Base-by-base conservation (phyloP, 2,329 filamentous ascomycete species). In the Curvularia spicifera region DNA sequence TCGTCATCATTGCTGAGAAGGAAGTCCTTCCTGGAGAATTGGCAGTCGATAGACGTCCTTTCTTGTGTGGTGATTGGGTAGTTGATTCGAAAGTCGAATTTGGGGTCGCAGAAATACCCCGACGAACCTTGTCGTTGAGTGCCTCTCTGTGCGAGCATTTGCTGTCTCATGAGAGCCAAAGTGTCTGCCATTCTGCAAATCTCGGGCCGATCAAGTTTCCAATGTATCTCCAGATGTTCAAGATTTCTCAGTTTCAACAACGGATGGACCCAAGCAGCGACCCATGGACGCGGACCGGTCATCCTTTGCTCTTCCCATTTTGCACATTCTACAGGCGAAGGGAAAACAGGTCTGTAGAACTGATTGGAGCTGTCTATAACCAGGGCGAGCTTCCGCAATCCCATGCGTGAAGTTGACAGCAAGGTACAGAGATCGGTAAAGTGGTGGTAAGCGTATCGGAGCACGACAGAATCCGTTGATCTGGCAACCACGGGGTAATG, bases 371-470 rank as follows among this genome's bases (percentile, higher is more conserved):
- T 64, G 24, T 69, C 61, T n/a, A 72, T 56, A 4, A 43, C 61
- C 13, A 72, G 20, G 20, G 52, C 46, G 5, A 72, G 53, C 13
- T 46, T 59, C 15, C 61, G 61, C 22, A 72, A 51, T 12, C 57
- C 50, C 43, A 69, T 57, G 9, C 55, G 43, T 15, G 66, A 22
- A n/a, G 62, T 66, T 1, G 67, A 67, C 2, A 72, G 46, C 13
- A 70, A 22, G 3, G 45, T 59, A 51, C 68, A 71, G 2, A 72
- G 64, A 29, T 69, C 59, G 7, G 57, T 60, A 40, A 68, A 71
- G 50, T 65, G 64, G 26, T 65, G 56, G 29, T 67, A 70, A 26
- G 59, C 61, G 53, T 64, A 63, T 24, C 64, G 63, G 35, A 72
- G 51, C 18, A 61, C 64, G 9, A 60, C 35, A 24, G 53, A 67